A percentile compares a stretch with the other conserved stretches of the same genome.
phyloP scores from a whole-genome alignment of 805 yeast genomes.

The Metschnikowia lunata region DNA sequence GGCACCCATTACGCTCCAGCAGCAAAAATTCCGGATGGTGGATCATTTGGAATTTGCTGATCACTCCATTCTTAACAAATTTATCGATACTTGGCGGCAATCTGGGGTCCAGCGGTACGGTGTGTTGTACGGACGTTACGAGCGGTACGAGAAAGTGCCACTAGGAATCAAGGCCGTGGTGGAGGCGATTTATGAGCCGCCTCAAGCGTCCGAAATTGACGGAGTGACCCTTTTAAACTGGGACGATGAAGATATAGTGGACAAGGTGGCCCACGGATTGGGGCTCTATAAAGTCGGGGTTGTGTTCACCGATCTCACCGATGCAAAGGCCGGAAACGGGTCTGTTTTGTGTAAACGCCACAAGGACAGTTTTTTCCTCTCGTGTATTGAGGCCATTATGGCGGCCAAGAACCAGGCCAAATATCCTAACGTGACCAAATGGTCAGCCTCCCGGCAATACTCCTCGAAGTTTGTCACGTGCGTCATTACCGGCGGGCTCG shows the following conservation, averaged over 20 bases:
- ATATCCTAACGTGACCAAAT: constrained; percentile 59
- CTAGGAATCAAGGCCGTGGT: constrained; percentile 92
- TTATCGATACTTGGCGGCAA: constrained; percentile 88
- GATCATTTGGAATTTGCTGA: constrained; percentile 92
- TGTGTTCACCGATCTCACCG: constrained; percentile 84
- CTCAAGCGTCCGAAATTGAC: constrained; percentile 82
- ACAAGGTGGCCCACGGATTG: constrained; percentile 49
- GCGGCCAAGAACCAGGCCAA: constrained; percentile 74
- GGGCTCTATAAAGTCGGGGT: constrained; percentile 76
- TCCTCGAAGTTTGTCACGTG: constrained; percentile 93
- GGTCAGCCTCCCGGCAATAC: constrained; percentile 58
- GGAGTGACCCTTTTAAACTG: constrained; percentile 63
- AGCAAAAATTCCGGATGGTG: constrained; percentile 89
- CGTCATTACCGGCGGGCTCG: constrained; percentile 81
- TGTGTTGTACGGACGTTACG: constrained; percentile 76
- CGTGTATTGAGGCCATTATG: constrained; percentile 81
- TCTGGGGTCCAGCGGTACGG: constrained; percentile 88
- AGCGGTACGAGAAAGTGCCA: constrained; percentile 76
- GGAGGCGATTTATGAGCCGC: constrained; percentile 90
- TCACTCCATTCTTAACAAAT: constrained; percentile 67
- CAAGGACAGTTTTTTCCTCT: constrained; percentile 81
- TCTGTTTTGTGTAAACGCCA: constrained; percentile 90
- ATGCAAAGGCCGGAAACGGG: constrained; percentile 83
- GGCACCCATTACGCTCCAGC: constrained; percentile 86
- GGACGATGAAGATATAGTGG: constrained; percentile 52